Evolutionary conservation across 2,329 filamentous ascomycete genomes (phyloP).

Genomic region (Colletotrichum graminicola): DNA sequence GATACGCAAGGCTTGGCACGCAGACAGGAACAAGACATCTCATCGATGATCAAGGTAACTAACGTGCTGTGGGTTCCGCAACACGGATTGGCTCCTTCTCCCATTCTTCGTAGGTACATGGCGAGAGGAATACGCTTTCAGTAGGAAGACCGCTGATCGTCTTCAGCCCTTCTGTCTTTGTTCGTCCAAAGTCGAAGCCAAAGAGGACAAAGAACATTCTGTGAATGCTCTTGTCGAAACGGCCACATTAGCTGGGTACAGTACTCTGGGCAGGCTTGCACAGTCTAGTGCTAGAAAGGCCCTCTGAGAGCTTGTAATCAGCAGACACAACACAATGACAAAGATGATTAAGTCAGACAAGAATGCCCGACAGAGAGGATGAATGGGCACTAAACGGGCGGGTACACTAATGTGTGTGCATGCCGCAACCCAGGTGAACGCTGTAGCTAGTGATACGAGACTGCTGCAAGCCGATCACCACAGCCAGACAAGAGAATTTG

Average conservation of each 20-base stretch:
- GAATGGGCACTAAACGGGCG: background rate
- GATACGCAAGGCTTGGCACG: background rate
- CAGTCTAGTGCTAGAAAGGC: background rate
- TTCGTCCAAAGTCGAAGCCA: constrained; percentile 10
- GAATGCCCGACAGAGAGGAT: background rate
- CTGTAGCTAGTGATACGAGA: background rate
- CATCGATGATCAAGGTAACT: constrained; percentile 4
- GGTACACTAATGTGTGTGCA: constrained; percentile 1
- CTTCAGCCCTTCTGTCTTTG: background rate
- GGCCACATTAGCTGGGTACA: background rate
- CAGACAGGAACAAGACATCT: constrained; percentile 14
- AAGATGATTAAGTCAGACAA: background rate
- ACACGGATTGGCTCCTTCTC: constrained; percentile 4
- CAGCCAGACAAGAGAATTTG: background rate
- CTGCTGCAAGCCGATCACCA: constrained; percentile 15
- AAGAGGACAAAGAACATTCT: background rate
- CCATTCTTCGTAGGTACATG: background rate
- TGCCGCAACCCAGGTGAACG: background rate
- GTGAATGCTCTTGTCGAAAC: background rate
- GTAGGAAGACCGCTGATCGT: background rate
- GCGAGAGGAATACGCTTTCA: background rate
- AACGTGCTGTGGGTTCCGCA: background rate
- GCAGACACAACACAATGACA: background rate
- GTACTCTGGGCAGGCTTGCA: background rate
- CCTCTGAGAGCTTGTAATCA: too few relatives aligned